A percentile compares a stretch with the other conserved stretches of the same genome.
Conservation (phyloP, 345 rosid genomes). For the Pelargonium nanum region DNA sequence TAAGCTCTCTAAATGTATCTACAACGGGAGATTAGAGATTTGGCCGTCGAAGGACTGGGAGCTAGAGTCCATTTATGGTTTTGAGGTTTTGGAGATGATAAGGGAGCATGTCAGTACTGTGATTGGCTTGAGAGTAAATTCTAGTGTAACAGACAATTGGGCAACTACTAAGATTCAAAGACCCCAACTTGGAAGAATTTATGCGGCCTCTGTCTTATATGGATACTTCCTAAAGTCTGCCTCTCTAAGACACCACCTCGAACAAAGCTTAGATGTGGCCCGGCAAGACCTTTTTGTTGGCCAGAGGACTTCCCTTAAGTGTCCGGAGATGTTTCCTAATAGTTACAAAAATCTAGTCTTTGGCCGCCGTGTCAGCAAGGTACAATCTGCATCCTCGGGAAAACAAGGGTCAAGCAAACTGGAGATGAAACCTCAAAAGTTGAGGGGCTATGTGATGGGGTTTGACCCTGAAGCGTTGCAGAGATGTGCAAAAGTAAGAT, state of each 20-base stretch:
- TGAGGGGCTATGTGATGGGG: constrained; percentile 54
- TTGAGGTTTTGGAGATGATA: constrained; percentile 62
- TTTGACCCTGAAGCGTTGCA: constrained; percentile 61
- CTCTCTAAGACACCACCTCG: constrained; percentile 56
- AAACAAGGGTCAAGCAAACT: constrained; percentile 14
- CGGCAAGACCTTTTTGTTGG: constrained; percentile 16
- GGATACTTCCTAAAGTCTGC: constrained; percentile 89
- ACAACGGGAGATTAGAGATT: constrained; percentile 78
- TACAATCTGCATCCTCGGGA: constrained; percentile 12
- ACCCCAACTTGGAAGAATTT: constrained; percentile 39
- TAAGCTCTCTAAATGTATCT: constrained; percentile 70
- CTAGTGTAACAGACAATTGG: constrained; percentile 79
- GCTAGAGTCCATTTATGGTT: constrained; percentile 64
- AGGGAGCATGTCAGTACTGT: constrained; percentile 62
- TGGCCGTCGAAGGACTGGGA: constrained; percentile 91
- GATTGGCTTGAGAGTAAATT: constrained; percentile 61
- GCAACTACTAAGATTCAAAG: constrained; percentile 59
- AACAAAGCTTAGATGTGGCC: constrained; percentile 28
- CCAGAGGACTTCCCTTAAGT: constrained; percentile 22
- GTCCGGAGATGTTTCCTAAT: constrained; percentile 21
- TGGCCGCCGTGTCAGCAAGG: constrained; percentile 24
- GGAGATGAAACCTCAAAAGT: constrained; percentile 21
- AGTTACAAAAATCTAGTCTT: constrained; percentile 32
- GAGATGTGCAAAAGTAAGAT: constrained; percentile 59
- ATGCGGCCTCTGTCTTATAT: constrained; percentile 58